phyloP scores from a whole-genome alignment of 768 basidiomycete genomes.

The Rhodotorula taiwanensis region DNA sequence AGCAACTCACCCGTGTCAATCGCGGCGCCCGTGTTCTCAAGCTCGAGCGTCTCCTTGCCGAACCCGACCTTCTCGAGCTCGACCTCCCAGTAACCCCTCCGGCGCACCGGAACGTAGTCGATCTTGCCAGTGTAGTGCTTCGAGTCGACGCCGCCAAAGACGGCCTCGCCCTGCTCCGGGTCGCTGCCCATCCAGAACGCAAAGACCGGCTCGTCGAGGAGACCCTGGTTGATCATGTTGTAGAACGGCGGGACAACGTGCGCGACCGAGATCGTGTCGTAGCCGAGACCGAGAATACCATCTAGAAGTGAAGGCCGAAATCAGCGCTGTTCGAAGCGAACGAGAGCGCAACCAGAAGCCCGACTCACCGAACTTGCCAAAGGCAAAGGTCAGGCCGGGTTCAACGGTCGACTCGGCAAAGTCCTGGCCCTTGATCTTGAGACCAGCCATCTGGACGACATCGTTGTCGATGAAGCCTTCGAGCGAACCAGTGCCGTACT shows the following conservation, averaged over 20 bases:
- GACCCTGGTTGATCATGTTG: conserved; percentile 71
- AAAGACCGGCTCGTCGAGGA: conserved; percentile 81
- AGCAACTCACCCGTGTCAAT: conserved; percentile 41
- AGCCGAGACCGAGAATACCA: conserved; percentile 87
- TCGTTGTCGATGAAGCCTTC: conserved; percentile 92
- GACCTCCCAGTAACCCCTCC: conserved; percentile 71
- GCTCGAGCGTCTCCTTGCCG: conserved; percentile 76
- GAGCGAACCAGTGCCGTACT: conserved; percentile 93
- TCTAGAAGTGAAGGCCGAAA: conserved; percentile 61
- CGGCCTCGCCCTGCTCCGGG: conserved; percentile 64
- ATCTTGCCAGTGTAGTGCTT: conserved; percentile 72
- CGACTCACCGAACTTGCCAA: conserved; percentile 61
- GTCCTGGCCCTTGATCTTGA: conserved; percentile 64
- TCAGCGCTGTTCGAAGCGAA: neutral
- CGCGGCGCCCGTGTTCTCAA: conserved; percentile 65
- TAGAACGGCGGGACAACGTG: conserved; percentile 90
- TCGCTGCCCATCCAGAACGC: conserved; percentile 75
- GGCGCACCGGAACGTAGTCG: conserved; percentile 77
- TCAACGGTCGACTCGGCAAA: conserved; percentile 96
- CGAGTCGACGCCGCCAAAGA: conserved; percentile 83
- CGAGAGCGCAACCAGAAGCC: neutral
- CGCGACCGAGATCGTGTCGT: conserved; percentile 93
- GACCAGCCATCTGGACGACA: conserved; percentile 68
- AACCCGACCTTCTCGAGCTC: conserved; percentile 80
- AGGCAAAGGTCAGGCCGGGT: conserved; percentile 89